Evolutionary conservation across 345 rosid species (phyloP), one percentile per base, ranked within the genome.

Genomic region (Eutrema heterophyllum): DNA sequence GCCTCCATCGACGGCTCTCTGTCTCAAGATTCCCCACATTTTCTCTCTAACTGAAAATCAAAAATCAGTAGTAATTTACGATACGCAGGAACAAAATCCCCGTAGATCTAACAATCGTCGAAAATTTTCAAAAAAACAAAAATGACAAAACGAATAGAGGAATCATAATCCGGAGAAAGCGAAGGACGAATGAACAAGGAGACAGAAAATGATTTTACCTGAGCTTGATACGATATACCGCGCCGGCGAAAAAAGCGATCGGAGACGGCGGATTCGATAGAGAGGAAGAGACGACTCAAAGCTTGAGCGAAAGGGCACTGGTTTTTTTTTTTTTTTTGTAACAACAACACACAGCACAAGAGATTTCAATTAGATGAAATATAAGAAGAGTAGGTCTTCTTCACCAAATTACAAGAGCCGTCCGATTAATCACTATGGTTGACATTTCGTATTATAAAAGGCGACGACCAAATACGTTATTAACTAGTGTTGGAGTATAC

Each of bases 11-110:
- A 79, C 54, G 70, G 82, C 81, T 67, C 83, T 85, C 74, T 78
- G 91, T 79, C 85, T 82, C 45, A 84, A 39, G 75, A 84, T 78
- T 65, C 89, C 87, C 79, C 83, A 80, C 98, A 89, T 92, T 64
- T 44, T 64, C 67, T 80, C 83, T 36, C 50, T 64, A 26, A 5
- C 76, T 68, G 72, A 10, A 45, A 53, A 30, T 1, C 1, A 35
- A 18, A n/a, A 58, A 24, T 36, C 49, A 60, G 33, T 45, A 27
- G 26, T 33, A 21, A 2, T 12, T 7, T 36, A 12, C 43, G 6
- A 63, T 8, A 33, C 46, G 30, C 5, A 64, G 2, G 67, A 67
- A 58, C 67, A 56, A 40, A 67, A 74, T 1, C 56, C 11, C 11
- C 61, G 5, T 58, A 44, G 77, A 78, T 78, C 77, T 58, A 72